phyloP scores from a whole-genome alignment of 2,329 filamentous ascomycete genomes.

The Phoma sp. region DNA sequence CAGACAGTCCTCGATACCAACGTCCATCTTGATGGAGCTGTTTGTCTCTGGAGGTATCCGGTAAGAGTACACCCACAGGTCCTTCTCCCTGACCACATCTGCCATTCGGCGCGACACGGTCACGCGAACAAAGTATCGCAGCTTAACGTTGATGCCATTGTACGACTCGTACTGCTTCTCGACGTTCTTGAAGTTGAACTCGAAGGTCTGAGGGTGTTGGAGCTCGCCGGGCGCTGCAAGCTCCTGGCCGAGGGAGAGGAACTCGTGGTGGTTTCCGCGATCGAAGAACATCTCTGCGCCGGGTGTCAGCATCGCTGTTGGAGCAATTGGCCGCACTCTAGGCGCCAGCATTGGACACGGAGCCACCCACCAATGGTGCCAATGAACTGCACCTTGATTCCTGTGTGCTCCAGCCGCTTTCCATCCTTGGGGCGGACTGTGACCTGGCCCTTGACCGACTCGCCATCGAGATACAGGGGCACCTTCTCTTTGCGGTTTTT shows the following conservation, averaged over 20 bases:
- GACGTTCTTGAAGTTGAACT: slow-evolving; percentile 99
- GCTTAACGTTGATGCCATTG: slow-evolving; percentile 98
- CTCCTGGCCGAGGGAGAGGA: slow-evolving; percentile 95
- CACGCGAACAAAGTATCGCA: slow-evolving; percentile 97
- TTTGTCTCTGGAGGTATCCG: slow-evolving; percentile 98
- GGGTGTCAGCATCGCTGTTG: slow-evolving; percentile 18
- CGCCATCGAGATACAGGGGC: slow-evolving; percentile 95
- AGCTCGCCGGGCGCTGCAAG: slow-evolving; percentile 96
- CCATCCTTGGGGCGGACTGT: slow-evolving; percentile 97
- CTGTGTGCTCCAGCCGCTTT: slow-evolving; percentile 95
- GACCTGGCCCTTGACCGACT: slow-evolving; percentile 95
- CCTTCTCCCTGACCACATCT: slow-evolving; percentile 98
- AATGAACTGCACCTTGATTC: slow-evolving; percentile 99
- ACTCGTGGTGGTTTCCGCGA: slow-evolving; percentile 98
- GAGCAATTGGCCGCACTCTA: neutral
- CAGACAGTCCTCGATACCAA: slow-evolving; percentile 97
- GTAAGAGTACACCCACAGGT: slow-evolving; percentile 99
- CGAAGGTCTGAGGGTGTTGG: slow-evolving; percentile 97
- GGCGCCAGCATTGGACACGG: slow-evolving; percentile 2
- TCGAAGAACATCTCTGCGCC: slow-evolving; percentile 97
- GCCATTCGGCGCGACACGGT: slow-evolving; percentile 97
- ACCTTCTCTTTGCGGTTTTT: slow-evolving; percentile 98
- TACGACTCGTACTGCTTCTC: slow-evolving; percentile 99
- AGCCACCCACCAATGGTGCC: slow-evolving; percentile 83
- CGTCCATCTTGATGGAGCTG: slow-evolving; percentile 99